Evolutionary conservation across 2,329 filamentous ascomycete species (phyloP).

Genomic region (Fusarium sp.): DNA sequence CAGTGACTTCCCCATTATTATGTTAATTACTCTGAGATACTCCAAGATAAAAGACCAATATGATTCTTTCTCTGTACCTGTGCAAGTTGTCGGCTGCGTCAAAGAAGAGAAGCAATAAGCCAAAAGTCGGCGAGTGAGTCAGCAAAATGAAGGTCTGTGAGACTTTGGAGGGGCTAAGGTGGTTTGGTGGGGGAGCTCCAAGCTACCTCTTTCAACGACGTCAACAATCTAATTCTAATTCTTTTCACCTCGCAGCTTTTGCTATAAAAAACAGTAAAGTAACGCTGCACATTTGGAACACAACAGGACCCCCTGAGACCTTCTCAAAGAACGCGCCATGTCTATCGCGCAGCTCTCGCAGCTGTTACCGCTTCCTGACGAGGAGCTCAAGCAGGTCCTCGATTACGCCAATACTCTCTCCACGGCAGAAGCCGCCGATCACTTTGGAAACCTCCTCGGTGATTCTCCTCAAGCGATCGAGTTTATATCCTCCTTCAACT

Average conservation of each 20-base stretch:
- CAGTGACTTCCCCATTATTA: background rate
- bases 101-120: background rate
- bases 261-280: no score
- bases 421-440: conserved; percentile 81
- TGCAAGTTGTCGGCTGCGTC: background rate
- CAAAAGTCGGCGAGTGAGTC: conserved; percentile 40
- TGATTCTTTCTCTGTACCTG: background rate
- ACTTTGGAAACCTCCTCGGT: conserved; percentile 89
- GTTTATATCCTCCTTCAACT: conserved; percentile 86
- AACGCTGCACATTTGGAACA: background rate
- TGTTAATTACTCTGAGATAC: background rate
- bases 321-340: conserved; percentile 54
- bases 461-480: conserved; percentile 83
- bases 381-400: conserved; percentile 85
- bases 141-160: conserved; percentile 17
- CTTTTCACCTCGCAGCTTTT: background rate
- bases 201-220: conserved; percentile 39
- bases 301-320: background rate
- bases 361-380: conserved; percentile 86
- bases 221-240: conserved; percentile 24
- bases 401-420: conserved; percentile 84
- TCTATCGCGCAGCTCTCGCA: conserved; percentile 77
- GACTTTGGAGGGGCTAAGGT: conserved; percentile 36
- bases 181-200: conserved; percentile 40
- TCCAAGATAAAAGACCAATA: background rate